Base-by-base conservation (phyloP, 1,139 yeast species). In the Geotrichum macrosporum region DNA sequence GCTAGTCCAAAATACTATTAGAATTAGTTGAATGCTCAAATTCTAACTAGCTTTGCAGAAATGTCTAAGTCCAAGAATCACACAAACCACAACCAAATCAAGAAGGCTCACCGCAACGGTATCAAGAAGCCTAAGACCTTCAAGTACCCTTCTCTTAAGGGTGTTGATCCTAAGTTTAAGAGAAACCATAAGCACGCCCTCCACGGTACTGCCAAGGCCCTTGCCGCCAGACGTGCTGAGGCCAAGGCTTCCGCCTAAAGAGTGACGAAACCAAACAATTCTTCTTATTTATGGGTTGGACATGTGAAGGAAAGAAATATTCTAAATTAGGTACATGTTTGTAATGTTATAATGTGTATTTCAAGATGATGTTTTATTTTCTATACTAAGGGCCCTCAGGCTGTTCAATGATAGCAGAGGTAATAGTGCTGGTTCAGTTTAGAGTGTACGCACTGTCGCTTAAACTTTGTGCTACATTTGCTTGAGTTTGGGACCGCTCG, bases 21-120 rank as follows among this genome's bases (percentile, higher is more conserved):
- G 16, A 12, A 20, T 22, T 18, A 3, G 5, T 30, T 2, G n/a
- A 21, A n/a, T 18, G 12, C 15, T 5, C 35, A 19, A 20, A 5
- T 30, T n/a, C 44, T 40, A 40, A 40, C 35, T 32, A 12, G 5
- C 18, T 2, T 26, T 16, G 29, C 37, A 46, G 48, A 46, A 47
- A 48, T 50, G 51, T 46, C 53, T 38, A 50, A 50, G 50, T 50
- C 97, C 65, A 92, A 92, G 96, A 92, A 92, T 80, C 98, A 92
- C 76, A 92, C 98, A 78, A 89, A 89, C 78, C 98, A 92, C 80
- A 92, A 92, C 94, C 97, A 92, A 77, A 86, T 85, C 88, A 84
- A 77, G 74, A 92, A 92, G 94, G 97, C 97, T 70, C 98, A 92
- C 96, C 89, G 82, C 75, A 92, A 92, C 86, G 98, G 98, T 78